Evolutionary conservation across 139 green algal genomes (phyloP).

Genomic region (Chlorella vulgaris): DNA sequence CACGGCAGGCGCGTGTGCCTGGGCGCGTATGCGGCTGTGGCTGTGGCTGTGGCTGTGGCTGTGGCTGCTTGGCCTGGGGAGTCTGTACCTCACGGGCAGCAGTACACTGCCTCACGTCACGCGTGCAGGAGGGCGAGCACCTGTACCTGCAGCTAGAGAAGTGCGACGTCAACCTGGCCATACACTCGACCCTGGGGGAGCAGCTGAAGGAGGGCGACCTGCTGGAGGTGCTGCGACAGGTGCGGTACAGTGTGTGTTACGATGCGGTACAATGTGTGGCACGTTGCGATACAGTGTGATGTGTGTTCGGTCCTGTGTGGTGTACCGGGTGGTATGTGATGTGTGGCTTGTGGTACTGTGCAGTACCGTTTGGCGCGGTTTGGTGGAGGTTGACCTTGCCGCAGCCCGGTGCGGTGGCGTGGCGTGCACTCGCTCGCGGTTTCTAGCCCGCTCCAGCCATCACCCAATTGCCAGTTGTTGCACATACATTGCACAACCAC

Average conservation of each 20-base stretch:
- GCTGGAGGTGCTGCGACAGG: constrained; percentile 75
- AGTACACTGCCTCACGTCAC: too few relatives aligned
- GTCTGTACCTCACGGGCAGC: background rate
- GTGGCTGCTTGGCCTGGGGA: background rate
- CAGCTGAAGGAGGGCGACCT: constrained; percentile 70
- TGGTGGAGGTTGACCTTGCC: background rate
- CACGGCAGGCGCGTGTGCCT: background rate
- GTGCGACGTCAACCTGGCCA: constrained; percentile 59
- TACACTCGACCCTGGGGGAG: constrained; percentile 14
- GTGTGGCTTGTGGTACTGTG: too few relatives aligned
- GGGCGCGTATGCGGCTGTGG: background rate
- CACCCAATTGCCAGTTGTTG: too few relatives aligned
- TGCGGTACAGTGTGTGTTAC: constrained; percentile 27
- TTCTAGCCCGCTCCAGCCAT: too few relatives aligned
- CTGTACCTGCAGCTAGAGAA: constrained; percentile 93
- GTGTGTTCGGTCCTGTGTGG: too few relatives aligned
- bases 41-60: background rate
- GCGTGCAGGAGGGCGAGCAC: constrained; percentile 55
- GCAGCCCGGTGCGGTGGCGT: background rate
- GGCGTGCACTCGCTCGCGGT: too few relatives aligned
- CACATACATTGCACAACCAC: too few relatives aligned
- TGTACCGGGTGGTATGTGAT: too few relatives aligned
- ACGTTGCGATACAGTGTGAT: background rate
- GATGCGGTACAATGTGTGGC: background rate
- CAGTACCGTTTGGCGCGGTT: too few relatives aligned